phyloP scores from a whole-genome alignment of 2,329 filamentous ascomycete genomes.

The Fusarium globosum region DNA sequence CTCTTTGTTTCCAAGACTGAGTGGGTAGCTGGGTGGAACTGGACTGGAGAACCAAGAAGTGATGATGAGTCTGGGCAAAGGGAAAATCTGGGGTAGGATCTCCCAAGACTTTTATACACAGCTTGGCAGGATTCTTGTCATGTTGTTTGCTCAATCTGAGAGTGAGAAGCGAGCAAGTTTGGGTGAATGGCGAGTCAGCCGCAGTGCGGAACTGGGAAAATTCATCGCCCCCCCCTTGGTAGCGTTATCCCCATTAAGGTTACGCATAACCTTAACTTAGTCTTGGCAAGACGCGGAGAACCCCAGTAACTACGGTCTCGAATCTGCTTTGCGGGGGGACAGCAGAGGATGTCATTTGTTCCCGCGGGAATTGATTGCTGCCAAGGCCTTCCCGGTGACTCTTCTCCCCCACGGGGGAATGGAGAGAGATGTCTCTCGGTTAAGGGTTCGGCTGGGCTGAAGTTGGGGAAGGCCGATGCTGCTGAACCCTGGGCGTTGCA shows the following conservation, averaged over 20 bases:
- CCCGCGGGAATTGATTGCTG: background rate
- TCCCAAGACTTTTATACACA: background rate
- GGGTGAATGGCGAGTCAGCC: background rate
- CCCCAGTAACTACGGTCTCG: background rate
- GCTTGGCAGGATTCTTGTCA: background rate
- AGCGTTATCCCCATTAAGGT: constrained; percentile 3
- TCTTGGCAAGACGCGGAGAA: constrained; percentile 3
- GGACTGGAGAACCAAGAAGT: background rate
- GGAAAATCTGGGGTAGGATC: background rate
- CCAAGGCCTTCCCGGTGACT: background rate
- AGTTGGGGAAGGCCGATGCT: background rate
- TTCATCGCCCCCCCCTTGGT: background rate
- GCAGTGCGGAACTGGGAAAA: background rate
- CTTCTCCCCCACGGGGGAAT: background rate
- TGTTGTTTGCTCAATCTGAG: background rate
- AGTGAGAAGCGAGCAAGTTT: background rate
- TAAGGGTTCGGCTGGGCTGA: background rate
- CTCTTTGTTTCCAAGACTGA: background rate
- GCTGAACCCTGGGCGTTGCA: background rate
- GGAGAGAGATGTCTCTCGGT: background rate
- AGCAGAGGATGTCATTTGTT: background rate
- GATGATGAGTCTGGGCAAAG: background rate
- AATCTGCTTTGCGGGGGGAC: background rate
- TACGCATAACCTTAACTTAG: background rate
- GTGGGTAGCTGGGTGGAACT: background rate